Percentiles rank a stretch among this genome's conserved stretches.
phyloP scores from a whole-genome alignment of 495 filamentous ascomycete genomes.

The Daldinia vernicosa region DNA sequence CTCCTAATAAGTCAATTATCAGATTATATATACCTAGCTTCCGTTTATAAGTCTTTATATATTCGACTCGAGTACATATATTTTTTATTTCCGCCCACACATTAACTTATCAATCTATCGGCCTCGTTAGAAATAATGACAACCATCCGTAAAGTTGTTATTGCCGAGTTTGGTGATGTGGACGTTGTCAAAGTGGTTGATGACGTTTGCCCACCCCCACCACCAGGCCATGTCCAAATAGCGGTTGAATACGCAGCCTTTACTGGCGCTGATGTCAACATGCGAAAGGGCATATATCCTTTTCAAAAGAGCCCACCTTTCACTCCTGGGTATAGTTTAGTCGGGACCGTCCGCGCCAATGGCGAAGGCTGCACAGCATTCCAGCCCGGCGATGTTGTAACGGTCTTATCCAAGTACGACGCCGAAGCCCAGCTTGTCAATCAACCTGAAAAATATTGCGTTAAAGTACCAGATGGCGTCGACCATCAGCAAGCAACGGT shows the following conservation, averaged over 20 bases:
- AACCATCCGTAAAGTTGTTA: constrained; percentile 54
- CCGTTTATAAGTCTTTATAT: neutral
- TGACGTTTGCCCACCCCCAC: constrained; percentile 42
- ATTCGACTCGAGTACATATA: neutral
- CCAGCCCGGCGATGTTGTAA: constrained; percentile 48
- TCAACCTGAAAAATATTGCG: constrained; percentile 51
- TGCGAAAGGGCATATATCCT: constrained; percentile 55
- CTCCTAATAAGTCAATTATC: neutral
- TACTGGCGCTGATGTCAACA: constrained; percentile 54
- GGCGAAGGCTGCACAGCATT: constrained; percentile 44
- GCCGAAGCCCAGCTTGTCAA: constrained; percentile 52
- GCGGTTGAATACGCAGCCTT: constrained; percentile 53
- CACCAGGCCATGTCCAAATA: constrained; percentile 51
- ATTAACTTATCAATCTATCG: neutral
- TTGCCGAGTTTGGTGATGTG: constrained; percentile 49
- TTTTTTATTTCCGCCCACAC: neutral
- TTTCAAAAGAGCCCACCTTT: constrained; percentile 51
- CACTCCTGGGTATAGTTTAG: constrained; percentile 54
- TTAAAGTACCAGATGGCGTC: constrained; percentile 48
- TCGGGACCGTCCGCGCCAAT: constrained; percentile 47
- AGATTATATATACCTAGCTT: neutral
- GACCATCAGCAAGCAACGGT: constrained; percentile 48
- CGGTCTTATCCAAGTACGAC: constrained; percentile 53
- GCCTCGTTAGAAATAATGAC: neutral
- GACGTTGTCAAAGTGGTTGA: constrained; percentile 47